Evolutionary conservation across 2,329 filamentous ascomycete genomes (phyloP).

Genomic region (Ascochyta rabiei): DNA sequence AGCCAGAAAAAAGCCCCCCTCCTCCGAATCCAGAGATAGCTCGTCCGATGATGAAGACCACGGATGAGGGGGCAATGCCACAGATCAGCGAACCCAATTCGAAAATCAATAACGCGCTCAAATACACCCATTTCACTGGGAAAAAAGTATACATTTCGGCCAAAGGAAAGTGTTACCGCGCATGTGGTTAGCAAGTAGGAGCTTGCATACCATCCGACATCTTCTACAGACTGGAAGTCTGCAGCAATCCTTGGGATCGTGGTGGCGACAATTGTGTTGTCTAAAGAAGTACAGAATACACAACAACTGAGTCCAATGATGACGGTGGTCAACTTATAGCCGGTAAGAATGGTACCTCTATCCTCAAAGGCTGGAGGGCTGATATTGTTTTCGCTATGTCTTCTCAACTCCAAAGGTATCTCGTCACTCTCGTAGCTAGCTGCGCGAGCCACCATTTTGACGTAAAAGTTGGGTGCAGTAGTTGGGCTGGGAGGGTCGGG

Average conservation of each 20-base stretch:
- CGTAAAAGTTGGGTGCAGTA: too few relatives aligned
- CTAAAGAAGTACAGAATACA: too few relatives aligned
- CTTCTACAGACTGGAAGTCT: slow-evolving; percentile 49
- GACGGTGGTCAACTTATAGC: too few relatives aligned
- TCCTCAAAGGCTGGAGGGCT: too few relatives aligned
- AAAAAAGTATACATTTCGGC: slow-evolving; percentile 57
- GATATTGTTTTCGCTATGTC: too few relatives aligned
- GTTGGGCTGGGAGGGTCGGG: too few relatives aligned
- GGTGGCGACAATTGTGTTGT: slow-evolving; percentile 54
- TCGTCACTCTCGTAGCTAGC: too few relatives aligned
- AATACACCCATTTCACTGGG: slow-evolving; percentile 56
- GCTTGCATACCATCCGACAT: slow-evolving; percentile 53
- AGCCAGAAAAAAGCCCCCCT: slow-evolving; percentile 42
- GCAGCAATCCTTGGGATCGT: slow-evolving; percentile 56
- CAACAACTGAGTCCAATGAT: too few relatives aligned
- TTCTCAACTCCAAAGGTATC: too few relatives aligned
- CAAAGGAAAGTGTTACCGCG: slow-evolving; percentile 52
- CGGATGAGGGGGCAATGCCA: slow-evolving; percentile 48
- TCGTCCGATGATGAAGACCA: slow-evolving; percentile 40
- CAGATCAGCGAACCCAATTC: slow-evolving; percentile 62
- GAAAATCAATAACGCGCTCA: slow-evolving; percentile 55
- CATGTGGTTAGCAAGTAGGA: slow-evolving; percentile 49
- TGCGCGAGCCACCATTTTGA: too few relatives aligned
- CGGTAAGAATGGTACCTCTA: too few relatives aligned
- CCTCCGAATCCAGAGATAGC: slow-evolving; percentile 41